Base-by-base conservation (phyloP, 805 yeast genomes). In the Myxozyma geophila region DNA sequence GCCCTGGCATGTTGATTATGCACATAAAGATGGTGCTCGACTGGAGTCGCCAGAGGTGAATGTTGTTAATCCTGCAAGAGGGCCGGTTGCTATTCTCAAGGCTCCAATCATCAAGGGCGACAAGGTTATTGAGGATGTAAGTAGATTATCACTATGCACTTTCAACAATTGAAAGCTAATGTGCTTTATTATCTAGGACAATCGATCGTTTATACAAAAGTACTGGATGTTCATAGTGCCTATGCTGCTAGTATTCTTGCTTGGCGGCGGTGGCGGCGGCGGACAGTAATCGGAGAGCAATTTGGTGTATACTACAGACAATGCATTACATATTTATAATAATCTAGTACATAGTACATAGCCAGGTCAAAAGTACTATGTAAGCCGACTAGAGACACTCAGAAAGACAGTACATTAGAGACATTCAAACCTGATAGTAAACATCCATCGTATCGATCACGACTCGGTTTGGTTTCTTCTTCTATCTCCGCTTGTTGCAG, bases 151-250 rank as follows among this genome's bases (percentile, higher is more conserved):
- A 36, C 19, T 23, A 23, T 17, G 19, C n/a, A 17, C 13, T 4
- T 4, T 44, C 15, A 17, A 2, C 33, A 50, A n/a, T 58, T 21
- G 43, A 44, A 44, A 5, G 33, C 37, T 41, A 28, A 46, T 39
- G 12, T 39, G 13, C 6, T 39, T 17, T 13, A 37, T n/a, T 8
- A 6, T 37, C 7, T 37, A 66, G 64, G 58, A 51, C 23, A 58
- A 64, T 10, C 52, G 61, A 13, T 59, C 69, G 50, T 66, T 66
- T 52, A 51, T 66, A 21, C 69, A 66, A 47, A 66, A 66, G 44
- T 66, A 66, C 51, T 66, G 69, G 69, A 60, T 66, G 66, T 66
- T 66, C 28, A 55, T 66, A 37, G 67, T 66, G 2, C 66, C 66
- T 10, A 47, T 62, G 60, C 36, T 66, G 17, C 60, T 66, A 6